Base-by-base conservation (phyloP, 2,329 filamentous ascomycete genomes). In the Neophaeococcomyces aloes region DNA sequence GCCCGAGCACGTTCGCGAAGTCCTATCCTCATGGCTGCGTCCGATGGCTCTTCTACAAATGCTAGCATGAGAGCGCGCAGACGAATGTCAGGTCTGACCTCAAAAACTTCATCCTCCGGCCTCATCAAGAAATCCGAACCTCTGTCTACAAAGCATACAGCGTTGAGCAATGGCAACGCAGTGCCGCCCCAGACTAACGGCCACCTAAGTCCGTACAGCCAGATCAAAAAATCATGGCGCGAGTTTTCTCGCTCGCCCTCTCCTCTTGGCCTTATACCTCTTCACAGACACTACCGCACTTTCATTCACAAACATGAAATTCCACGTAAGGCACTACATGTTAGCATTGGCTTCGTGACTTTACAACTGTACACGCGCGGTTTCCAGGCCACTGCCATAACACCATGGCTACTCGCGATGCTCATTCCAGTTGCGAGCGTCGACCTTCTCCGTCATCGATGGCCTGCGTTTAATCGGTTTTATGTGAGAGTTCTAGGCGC, bases 271-370 rank as follows among this genome's bases (percentile, higher is more conserved):
- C 72, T 96, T 38, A 98, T 98, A 48, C 91, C 91, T 2, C 89
- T 98, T 56, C 91, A 98, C 63, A 75, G 85, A 48, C 83, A 91
- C 60, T 98, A 91, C 76, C 78, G 86, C 55, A 83, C 76, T 21
- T 87, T 98, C 59, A 85, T 94, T 50, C 91, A 98, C 72, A 87
- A 86, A 57, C 89, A 98, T 65, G 91, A 98, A 66, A 88, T 98
- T 42, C 91, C 91, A 7, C 82, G 91, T 56, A 98, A 98, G 65
- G 70, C 80, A 31, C 73, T 98, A 29, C 91, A 98, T 62, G 86
- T 96, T 45, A 95, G 88, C 37, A 98, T 98, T 59, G 91, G 91
- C 43, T 96, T 96, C 67, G 73, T 96, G 48, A 86, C 89, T 15
- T 75, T 94, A 35, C 84, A 81, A 68, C 75, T 96, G 29, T 98